phyloP scores from a whole-genome alignment of 129 eudicot species.

The Daucus carota region DNA sequence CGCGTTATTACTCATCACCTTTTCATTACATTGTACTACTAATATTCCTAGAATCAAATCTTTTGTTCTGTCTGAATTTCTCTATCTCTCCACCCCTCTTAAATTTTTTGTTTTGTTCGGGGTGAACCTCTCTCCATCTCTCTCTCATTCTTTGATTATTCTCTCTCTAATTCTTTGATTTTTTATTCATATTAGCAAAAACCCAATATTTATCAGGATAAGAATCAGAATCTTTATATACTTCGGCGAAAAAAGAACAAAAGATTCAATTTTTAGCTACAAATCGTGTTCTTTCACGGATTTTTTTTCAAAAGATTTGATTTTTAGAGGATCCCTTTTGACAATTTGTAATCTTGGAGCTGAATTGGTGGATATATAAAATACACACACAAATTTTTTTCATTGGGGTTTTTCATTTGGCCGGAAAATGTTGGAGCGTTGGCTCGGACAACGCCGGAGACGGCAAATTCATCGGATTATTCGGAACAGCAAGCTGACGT shows the following conservation, averaged over 20 bases:
- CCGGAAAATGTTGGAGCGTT: constrained; percentile 13
- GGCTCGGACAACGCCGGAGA: constrained; percentile 32
- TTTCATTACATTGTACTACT: not conserved
- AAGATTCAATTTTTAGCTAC: not conserved
- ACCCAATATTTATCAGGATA: not conserved
- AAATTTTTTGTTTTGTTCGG: not conserved
- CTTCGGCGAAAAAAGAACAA: not conserved
- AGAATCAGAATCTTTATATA: not conserved
- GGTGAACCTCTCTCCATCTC: not conserved
- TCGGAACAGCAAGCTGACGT: constrained; percentile 59
- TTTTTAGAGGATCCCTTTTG: not conserved
- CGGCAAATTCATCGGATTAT: constrained; percentile 49
- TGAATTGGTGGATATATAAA: not conserved
- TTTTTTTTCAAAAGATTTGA: not conserved
- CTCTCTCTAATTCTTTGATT: not conserved
- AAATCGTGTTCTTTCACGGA: not conserved
- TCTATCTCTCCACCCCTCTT: not conserved
- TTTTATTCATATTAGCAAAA: too few species aligned
- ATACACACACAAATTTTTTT: too few species aligned
- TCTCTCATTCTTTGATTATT: not conserved
- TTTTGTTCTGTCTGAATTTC: not conserved
- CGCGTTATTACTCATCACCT: not conserved
- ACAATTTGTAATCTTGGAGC: not conserved
- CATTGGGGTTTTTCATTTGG: not conserved
- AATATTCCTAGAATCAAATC: not conserved